Evolutionary conservation across 768 basidiomycete species (phyloP), one percentile per base, ranked within the genome.

Genomic region (Cyathus striatus): DNA sequence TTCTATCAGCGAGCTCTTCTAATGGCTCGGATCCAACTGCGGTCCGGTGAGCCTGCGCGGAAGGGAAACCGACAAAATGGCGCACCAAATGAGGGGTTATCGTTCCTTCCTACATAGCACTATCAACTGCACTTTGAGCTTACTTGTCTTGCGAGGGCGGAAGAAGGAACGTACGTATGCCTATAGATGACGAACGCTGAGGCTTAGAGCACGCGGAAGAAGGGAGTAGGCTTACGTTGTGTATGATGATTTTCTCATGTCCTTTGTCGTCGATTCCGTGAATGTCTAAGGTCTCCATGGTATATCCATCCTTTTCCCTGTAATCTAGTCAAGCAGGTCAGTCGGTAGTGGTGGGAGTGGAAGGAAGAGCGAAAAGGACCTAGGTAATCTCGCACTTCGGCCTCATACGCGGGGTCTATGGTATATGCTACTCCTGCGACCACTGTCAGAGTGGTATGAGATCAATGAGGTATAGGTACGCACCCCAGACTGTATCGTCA

Each of bases 281-380:
- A 12, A 97, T 72, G 46, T 92, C 79, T 9, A 93, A 57, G 0
- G 70, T 75, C 51, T 94, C 88, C 58, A 86, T 66, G 6, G 90
- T 91, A 64, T 96, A 97, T 17, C 94, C 93, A 53, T 94, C 91
- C 88, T n/a, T n/a, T n/a, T n/a, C n/a, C n/a, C n/a, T 93, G n/a
- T 10, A 23, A 21, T 23, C 17, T 24, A 12, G 16, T 17, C 14
- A 18, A 23, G 10, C 7, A 40, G 36, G 21, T 38, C 20, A 10
- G 10, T 16, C 12, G 22, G 17, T 7, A 37, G 23, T 18, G n/a
- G 42, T 26, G 12, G 6, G 24, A 17, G 23, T 17, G 23, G 10
- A 23, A 26, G 16, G 39, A 33, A 7, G 23, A 23, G 33, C 4
- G 26, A 21, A 14, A 13, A 83, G 68, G 51, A 90, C 92, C 92